phyloP scores from a whole-genome alignment of 2,329 filamentous ascomycete genomes.

The Lachnellula occidentalis region DNA sequence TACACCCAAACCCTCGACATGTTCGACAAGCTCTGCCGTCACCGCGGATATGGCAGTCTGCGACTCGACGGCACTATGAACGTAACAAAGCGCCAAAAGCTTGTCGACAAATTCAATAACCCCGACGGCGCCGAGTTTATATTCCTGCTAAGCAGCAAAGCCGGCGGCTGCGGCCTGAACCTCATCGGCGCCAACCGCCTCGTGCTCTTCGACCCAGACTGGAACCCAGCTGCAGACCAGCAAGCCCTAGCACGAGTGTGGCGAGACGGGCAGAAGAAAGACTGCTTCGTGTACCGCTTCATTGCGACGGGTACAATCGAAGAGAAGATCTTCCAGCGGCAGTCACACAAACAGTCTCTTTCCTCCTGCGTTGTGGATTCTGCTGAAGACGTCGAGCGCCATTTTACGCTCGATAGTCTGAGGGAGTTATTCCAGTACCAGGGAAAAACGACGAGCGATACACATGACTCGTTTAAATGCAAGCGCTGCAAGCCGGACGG shows the following conservation, averaged over 20 bases:
- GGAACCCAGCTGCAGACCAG: conserved; percentile 97
- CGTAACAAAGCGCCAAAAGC: conserved; percentile 91
- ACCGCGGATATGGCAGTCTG: conserved; percentile 76
- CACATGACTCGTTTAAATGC: conserved; percentile 98
- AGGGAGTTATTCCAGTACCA: conserved; percentile 94
- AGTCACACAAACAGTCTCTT: conserved; percentile 95
- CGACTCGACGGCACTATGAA: conserved; percentile 97
- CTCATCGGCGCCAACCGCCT: conserved; percentile 91
- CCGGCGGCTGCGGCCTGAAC: conserved; percentile 93
- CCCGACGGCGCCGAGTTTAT: conserved; percentile 86
- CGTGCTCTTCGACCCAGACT: conserved; percentile 93
- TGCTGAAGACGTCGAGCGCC: conserved; percentile 92
- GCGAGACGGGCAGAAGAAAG: conserved; percentile 98
- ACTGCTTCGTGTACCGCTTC: conserved; percentile 99
- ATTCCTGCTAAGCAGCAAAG: conserved; percentile 94
- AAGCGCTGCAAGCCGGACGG: conserved; percentile 89
- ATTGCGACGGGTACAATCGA: conserved; percentile 97
- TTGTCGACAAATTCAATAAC: conserved; percentile 97
- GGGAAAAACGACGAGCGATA: conserved; percentile 79
- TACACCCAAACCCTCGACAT: conserved; percentile 95
- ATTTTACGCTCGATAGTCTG: conserved; percentile 87
- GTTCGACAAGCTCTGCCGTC: conserved; percentile 85
- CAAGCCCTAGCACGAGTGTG: conserved; percentile 95
- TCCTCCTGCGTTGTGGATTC: conserved; percentile 96
- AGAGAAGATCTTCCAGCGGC: conserved; percentile 98